Conservation (phyloP, 2,329 filamentous ascomycete species). For the Exophiala xenobiotica region DNA sequence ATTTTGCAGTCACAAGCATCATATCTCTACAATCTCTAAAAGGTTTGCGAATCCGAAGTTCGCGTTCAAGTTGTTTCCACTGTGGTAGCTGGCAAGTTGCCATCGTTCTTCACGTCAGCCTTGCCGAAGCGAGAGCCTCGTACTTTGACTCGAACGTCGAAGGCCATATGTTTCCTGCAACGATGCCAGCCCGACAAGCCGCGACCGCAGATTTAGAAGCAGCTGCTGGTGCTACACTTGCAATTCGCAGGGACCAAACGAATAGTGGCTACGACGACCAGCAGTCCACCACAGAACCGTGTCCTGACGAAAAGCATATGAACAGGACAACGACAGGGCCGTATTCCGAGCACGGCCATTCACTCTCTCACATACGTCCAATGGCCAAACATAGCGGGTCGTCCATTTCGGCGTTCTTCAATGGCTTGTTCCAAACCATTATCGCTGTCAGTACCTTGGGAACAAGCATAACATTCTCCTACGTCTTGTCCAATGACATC, state of each 20-base stretch:
- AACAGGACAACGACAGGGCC: conserved; percentile 12
- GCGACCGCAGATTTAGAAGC: too few species aligned
- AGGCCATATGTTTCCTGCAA: too few species aligned
- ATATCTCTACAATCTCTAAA: too few species aligned
- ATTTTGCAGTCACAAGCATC: not conserved
- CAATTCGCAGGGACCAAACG: too few species aligned
- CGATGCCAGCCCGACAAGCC: too few species aligned
- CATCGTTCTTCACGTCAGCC: too few species aligned
- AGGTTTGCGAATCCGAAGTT: too few species aligned
- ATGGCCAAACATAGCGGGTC: conserved; percentile 27
- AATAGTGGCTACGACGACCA: not conserved
- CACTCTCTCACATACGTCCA: conserved; percentile 22
- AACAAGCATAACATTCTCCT: conserved; percentile 31
- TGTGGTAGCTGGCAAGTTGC: too few species aligned
- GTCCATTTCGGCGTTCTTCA: conserved; percentile 30
- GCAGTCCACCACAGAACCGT: not conserved
- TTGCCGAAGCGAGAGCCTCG: too few species aligned
- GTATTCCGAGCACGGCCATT: conserved; percentile 27
- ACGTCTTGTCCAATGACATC: conserved; percentile 29
- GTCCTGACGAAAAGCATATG: not conserved
- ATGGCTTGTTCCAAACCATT: conserved; percentile 29
- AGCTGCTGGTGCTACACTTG: too few species aligned
- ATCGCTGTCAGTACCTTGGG: conserved; percentile 30
- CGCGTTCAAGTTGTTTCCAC: too few species aligned
- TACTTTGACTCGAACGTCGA: too few species aligned